Conservation (phyloP, 306 rosid genomes). For the Quercus ilex region DNA sequence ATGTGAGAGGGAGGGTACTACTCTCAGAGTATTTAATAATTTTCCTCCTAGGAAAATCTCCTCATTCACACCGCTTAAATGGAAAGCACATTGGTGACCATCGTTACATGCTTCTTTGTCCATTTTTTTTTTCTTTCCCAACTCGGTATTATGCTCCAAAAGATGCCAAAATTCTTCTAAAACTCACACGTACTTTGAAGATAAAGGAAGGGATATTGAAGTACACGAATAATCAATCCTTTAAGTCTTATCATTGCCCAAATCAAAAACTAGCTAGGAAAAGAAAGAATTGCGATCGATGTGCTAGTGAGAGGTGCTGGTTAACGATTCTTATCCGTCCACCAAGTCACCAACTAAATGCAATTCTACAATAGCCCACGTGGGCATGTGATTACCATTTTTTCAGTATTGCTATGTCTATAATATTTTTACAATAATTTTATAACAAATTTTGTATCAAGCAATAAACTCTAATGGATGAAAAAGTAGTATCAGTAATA, state of each 20-base stretch:
- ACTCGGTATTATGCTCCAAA: not conserved
- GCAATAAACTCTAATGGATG: too few species aligned
- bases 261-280: not conserved
- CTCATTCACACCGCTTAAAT: too few species aligned
- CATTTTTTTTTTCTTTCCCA: not conserved
- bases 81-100: too few species aligned
- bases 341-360: not conserved
- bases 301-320: conserved; percentile 1
- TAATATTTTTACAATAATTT: too few species aligned
- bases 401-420: too few species aligned
- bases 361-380: not conserved
- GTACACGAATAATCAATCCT: not conserved
- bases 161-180: not conserved
- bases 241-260: not conserved
- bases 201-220: not conserved
- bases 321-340: not conserved
- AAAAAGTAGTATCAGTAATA: too few species aligned
- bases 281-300: not conserved
- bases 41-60: too few species aligned
- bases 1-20: too few species aligned
- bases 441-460: too few species aligned
- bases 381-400: not conserved
- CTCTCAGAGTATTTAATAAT: too few species aligned
- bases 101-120: too few species aligned
- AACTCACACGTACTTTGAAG: not conserved